phyloP scores from a whole-genome alignment of 1,139 yeast genomes.

The Waltiozyma sp. region DNA sequence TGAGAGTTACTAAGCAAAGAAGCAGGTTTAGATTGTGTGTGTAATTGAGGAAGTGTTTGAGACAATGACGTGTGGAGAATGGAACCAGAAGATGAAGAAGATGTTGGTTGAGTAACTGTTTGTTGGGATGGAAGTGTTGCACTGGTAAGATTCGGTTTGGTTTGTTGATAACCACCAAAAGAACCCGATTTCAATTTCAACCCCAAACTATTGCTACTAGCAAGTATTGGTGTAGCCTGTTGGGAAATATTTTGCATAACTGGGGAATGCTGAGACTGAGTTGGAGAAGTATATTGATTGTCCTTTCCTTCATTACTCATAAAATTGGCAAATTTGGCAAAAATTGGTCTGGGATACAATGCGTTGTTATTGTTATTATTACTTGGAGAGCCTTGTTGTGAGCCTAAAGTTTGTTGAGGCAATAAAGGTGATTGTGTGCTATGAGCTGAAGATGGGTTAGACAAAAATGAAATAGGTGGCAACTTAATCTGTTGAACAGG shows the following conservation, averaged over 20 bases:
- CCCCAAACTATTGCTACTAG: not conserved
- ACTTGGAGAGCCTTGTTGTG: not conserved
- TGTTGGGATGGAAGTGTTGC: not conserved
- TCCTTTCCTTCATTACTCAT: conserved; percentile 1
- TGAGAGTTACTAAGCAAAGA: not conserved
- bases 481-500: conserved; percentile 17
- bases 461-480: conserved; percentile 25
- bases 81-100: too few species aligned
- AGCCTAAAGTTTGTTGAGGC: not conserved
- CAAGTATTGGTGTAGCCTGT: not conserved
- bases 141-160: not conserved
- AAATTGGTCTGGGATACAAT: not conserved
- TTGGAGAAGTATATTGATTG: not conserved
- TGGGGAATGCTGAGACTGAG: not conserved
- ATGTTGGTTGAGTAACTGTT: not conserved
- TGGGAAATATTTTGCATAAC: not conserved
- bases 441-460: conserved; percentile 8
- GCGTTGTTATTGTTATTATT: too few species aligned
- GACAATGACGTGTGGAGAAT: not conserved
- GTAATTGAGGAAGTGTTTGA: not conserved
- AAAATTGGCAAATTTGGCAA: not conserved
- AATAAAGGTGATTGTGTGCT: not conserved
- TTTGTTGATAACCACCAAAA: not conserved
- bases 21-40: not conserved
- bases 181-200: not conserved